These are phyloP conservation scores for Perkinsus chesapeaki DNA, from an alignment of 169 alveolate species.

Conservation along the genomic window DNA sequence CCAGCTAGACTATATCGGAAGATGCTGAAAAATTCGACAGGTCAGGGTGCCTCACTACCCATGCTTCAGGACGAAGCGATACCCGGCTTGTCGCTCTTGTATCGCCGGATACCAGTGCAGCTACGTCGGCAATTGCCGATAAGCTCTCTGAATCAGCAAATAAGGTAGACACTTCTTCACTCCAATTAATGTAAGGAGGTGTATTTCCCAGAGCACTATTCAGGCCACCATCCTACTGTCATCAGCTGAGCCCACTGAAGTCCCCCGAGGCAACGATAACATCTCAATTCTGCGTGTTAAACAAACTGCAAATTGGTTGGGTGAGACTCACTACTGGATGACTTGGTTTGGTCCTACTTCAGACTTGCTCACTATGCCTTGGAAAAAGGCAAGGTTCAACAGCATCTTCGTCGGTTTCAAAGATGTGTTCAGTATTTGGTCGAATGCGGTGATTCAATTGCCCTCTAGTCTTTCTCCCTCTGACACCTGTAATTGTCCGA, in stretches of 20 bases:
- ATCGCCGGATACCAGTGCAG: background rate
- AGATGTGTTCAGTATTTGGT: background rate
- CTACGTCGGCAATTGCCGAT: background rate
- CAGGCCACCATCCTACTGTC: background rate
- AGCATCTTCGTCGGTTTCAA: background rate
- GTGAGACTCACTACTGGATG: background rate
- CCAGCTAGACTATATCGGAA: slow-evolving; percentile 77
- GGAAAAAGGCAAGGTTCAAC: background rate
- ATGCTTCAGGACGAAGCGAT: background rate
- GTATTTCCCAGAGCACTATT: background rate
- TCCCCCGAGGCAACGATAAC: background rate
- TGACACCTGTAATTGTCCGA: background rate
- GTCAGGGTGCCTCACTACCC: background rate
- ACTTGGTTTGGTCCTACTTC: background rate
- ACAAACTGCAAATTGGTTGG: background rate
- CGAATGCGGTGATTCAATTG: background rate
- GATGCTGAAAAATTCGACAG: background rate
- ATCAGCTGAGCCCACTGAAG: background rate
- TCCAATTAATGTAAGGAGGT: too few species aligned
- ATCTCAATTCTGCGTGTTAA: background rate
- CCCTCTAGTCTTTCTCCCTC: background rate
- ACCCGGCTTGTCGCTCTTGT: background rate
- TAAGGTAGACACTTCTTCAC: too few species aligned
- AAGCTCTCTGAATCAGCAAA: background rate
- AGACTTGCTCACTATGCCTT: background rate